Evolutionary conservation across 192 early-diverging fungal genomes (phyloP).

Genomic region (Podila verticillata): DNA sequence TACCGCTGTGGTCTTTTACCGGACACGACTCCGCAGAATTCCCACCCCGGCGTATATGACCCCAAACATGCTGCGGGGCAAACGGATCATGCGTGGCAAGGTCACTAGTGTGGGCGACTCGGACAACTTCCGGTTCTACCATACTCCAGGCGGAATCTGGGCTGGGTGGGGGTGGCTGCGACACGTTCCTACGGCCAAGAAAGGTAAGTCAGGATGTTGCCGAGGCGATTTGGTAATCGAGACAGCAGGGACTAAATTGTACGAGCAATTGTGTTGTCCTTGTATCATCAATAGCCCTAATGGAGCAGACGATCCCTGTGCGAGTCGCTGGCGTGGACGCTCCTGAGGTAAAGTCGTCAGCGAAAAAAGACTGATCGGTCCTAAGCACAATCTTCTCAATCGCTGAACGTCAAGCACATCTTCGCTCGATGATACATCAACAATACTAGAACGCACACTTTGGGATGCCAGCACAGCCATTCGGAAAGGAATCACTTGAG

Average conservation of each 20-base stretch:
- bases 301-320: conserved; percentile 69
- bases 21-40: conserved; percentile 51
- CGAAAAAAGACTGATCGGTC: neutral
- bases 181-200: conserved; percentile 44
- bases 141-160: conserved; percentile 56
- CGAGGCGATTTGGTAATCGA: neutral
- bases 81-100: conserved; percentile 46
- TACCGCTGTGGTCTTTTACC: conserved; percentile 26
- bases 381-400: neutral
- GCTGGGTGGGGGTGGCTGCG: conserved; percentile 59
- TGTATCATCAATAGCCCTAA: conserved; percentile 42
- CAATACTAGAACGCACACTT: conserved; percentile 65
- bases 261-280: neutral
- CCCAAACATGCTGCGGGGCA: conserved; percentile 50
- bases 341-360: conserved; percentile 59
- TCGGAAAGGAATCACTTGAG: conserved; percentile 59
- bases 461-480: conserved; percentile 71
- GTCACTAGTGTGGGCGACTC: conserved; percentile 64
- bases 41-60: conserved; percentile 57
- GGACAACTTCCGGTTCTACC: conserved; percentile 66
- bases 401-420: neutral
- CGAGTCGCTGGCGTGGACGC: conserved; percentile 77
- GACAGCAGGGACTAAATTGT: neutral
- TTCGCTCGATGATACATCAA: neutral
- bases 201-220: conserved; percentile 25